Evolutionary conservation across 768 basidiomycete genomes (phyloP), one percentile per base, ranked within the genome.

Genomic region (Phlebiopsis gigantea): DNA sequence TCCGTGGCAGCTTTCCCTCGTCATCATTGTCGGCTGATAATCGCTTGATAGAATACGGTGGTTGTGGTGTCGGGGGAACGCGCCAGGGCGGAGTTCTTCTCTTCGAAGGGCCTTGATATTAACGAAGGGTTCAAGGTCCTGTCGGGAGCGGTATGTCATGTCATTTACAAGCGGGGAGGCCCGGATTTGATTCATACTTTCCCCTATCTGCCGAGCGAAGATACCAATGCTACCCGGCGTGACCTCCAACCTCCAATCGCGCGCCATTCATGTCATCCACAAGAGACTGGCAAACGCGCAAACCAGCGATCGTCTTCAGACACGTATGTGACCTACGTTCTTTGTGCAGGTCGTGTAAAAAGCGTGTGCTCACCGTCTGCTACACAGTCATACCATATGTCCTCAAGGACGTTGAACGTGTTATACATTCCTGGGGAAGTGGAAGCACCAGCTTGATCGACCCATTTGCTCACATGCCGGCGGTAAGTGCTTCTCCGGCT

Each of bases 61-160:
- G 76, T 91, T 52, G 87, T 85, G 30, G 79, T 90, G 41, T 90
- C 88, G 41, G 89, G 88, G 52, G 85, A 88, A 65, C 76, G 74
- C 30, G 88, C 82, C 15, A 76, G 88, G 55, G 78, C 80, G 55
- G 76, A 82, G 2, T 90, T 90, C 71, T 87, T 90, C 64, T 77
- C 78, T 2, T 81, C 85, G 55, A 83, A 81, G 69, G 79, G 79
- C 21, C 80, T 91, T 60, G 87, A 90, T 69, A 78, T 91, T 50
- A 84, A 83, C 42, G 87, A 88, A 73, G 88, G 87, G 5, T 90
- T 88, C 76, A 87, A 83, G 64, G 80, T 88, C 64, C 77, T 91
- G 59, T 87, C 86, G 49, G 88, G 88, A 50, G 87, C 85, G 55
- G 88, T 90, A 68, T 61, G 85, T 80, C 46, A 17, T 41, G 21